Evolutionary conservation across 2,329 filamentous ascomycete species (phyloP).

Genomic region (Pseudogymnoascus verrucosus): DNA sequence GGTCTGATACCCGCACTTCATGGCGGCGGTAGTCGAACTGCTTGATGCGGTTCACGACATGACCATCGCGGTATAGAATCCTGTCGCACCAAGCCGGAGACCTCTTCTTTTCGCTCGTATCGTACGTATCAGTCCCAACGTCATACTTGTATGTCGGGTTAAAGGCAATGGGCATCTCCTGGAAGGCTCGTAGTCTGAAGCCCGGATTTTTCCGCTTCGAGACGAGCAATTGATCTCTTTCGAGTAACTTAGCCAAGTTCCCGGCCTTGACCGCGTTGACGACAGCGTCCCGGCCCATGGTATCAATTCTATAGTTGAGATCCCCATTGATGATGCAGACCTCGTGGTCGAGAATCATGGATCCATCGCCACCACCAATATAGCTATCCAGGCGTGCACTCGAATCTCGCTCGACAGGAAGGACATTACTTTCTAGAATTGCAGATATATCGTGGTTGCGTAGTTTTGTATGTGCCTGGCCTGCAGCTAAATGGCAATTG

Average conservation of each 20-base stretch:
- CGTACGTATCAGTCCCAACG: slow-evolving; percentile 87
- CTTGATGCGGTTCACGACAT: slow-evolving; percentile 73
- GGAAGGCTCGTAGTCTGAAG: slow-evolving; percentile 81
- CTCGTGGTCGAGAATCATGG: slow-evolving; percentile 93
- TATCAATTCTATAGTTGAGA: slow-evolving; percentile 96
- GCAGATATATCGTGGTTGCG: slow-evolving; percentile 88
- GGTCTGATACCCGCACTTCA: slow-evolving; percentile 85
- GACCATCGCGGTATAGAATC: slow-evolving; percentile 72
- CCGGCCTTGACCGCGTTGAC: slow-evolving; percentile 74
- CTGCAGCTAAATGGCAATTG: slow-evolving; percentile 94
- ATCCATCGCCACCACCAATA: slow-evolving; percentile 86
- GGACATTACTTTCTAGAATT: slow-evolving; percentile 71
- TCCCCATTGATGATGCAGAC: slow-evolving; percentile 96
- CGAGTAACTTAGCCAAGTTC: slow-evolving; percentile 78
- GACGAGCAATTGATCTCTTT: slow-evolving; percentile 86
- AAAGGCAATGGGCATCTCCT: slow-evolving; percentile 85
- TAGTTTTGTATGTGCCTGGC: slow-evolving; percentile 80
- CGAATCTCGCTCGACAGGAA: slow-evolving; percentile 65
- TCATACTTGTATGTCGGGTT: slow-evolving; percentile 98
- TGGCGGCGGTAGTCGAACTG: slow-evolving; percentile 84
- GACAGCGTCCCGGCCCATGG: slow-evolving; percentile 89
- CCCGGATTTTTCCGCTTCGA: slow-evolving; percentile 82
- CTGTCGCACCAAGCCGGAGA: slow-evolving; percentile 96
- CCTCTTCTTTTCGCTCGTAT: slow-evolving; percentile 88
- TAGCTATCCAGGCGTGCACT: slow-evolving; percentile 67